Base-by-base conservation (phyloP, 495 filamentous ascomycete genomes). In the Hyphodiscus hymeniophilus region DNA sequence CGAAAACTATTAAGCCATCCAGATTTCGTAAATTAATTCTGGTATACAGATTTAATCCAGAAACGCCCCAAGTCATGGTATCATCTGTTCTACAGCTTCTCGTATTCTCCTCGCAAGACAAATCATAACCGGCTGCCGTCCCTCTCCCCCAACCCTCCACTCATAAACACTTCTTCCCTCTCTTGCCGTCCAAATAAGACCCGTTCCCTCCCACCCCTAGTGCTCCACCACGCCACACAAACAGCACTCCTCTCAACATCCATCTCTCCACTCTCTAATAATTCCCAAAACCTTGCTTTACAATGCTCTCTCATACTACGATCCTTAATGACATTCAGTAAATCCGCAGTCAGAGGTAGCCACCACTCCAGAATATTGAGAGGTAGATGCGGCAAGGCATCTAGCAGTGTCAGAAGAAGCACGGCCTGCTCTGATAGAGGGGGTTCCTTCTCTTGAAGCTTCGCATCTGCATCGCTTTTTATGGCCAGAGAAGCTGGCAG, bases 171-270 rank as follows among this genome's bases (percentile, higher is more conserved):
- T 55, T 16, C 48, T 36, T 28, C 56, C 50, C 31, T 44, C 47
- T 44, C 43, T 38, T 42, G 42, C 38, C 23, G 20, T 49, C 80
- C 81, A 60, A 73, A 80, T 0, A 87, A 56, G 12, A 87, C 69
- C 53, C 71, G 65, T 51, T 87, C 80, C 34, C 83, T 68, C 0
- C 85, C 85, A 13, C 84, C 84, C 35, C 65, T 62, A 1, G 79
- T 82, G 44, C 68, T 75, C 92, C 92, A 98, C 92, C 92, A 98
- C 11, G 79, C 77, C 22, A 94, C 83, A 48, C 82, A 91, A 38
- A 86, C 70, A 40, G 84, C 80, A 8, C 86, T 81, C 21, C 88
- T 72, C 56, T 94, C 86, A 39, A 94, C 79, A 67, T 96, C 90
- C 82, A 96, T 91, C 66, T 96, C 90, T 7, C 91, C 89, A 50